phyloP scores from a whole-genome alignment of 1,284 basidiomycete species.

The Malassezia dermatis region DNA sequence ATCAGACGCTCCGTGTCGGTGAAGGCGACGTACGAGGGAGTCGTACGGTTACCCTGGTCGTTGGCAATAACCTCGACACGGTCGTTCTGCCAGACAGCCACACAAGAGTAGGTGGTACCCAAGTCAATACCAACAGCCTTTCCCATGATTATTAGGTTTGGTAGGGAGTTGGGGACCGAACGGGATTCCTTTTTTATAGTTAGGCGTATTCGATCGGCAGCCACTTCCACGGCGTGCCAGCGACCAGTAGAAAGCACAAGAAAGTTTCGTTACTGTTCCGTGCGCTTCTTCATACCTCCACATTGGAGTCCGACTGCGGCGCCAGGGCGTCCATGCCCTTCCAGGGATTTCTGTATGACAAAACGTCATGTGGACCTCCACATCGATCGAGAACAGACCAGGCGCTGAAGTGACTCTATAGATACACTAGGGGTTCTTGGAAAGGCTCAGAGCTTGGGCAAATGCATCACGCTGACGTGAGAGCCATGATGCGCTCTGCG shows the following conservation, averaged over 20 bases:
- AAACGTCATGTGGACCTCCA: background rate
- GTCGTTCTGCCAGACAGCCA: constrained; percentile 93
- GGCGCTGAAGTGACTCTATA: background rate
- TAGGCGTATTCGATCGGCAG: background rate
- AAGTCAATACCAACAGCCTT: constrained; percentile 90
- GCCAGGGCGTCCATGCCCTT: background rate
- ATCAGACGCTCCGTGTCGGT: constrained; percentile 80
- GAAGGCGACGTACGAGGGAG: constrained; percentile 57
- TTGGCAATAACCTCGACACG: constrained; percentile 85
- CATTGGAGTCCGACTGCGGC: background rate
- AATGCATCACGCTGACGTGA: constrained; percentile 12
- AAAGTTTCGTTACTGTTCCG: constrained; percentile 15
- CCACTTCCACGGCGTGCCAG: background rate
- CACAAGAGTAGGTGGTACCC: constrained; percentile 60
- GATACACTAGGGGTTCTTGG: background rate
- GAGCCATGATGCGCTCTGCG: constrained; percentile 4
- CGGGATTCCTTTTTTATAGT: constrained; percentile 9
- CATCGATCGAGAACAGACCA: background rate
- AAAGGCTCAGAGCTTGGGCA: constrained; percentile 3
- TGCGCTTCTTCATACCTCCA: constrained; percentile 10
- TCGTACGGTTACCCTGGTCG: constrained; percentile 94
- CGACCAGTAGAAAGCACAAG: constrained; percentile 16
- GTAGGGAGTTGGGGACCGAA: background rate
- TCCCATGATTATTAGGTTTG: constrained; percentile 23
- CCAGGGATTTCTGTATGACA: constrained; percentile 5